Base-by-base conservation (phyloP, 192 early-diverging fungal species). In the Coemansia sp. region DNA sequence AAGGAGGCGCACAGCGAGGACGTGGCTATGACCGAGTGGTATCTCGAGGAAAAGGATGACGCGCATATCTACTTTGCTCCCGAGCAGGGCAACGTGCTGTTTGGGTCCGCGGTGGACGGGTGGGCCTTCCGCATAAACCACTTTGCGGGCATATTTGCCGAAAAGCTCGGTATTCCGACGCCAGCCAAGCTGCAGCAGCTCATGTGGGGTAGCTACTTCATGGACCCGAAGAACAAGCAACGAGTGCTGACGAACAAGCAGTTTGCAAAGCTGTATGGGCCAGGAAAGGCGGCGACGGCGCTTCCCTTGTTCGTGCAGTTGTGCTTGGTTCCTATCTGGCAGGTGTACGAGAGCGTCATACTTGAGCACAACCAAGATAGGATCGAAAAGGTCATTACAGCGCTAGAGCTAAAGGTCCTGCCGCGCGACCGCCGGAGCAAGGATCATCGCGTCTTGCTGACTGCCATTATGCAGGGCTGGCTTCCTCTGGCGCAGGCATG, bases 151-250 rank as follows among this genome's bases (percentile, higher is more conserved):
- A 84, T 98, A 10, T 99, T 98, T 82, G 90, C 95, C 6, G 84
- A 89, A 17, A 97, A 95, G 72, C 86, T 99, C 44, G 81, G 81
- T 6, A 46, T 81, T 3, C 44, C 73, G 1, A 73, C 81, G 40
- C 66, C 80, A 11, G 66, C 67, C 33, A 78, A 75, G 57, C 81
- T 99, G 42, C 87, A 89, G 63, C 91, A 91, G 66, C 88, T 92
- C 36, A 85, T 99, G 63, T 99, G 98, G 98, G 98, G 98, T 14
- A 93, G 98, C 64, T 98, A 89, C 76, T 99, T 94, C 83, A 86
- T 98, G 66, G 98, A 99, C 68, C 91, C 94, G 36, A 98, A 98
- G 81, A 90, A 92, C 53, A 97, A 95, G 74, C 89, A 92, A 9
- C 75, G 77, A 27, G 89, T 98, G 3, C 78, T 99, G 56, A 87